Evolutionary conservation across 768 basidiomycete species (phyloP).

Genomic region (Lenzites betulinus): DNA sequence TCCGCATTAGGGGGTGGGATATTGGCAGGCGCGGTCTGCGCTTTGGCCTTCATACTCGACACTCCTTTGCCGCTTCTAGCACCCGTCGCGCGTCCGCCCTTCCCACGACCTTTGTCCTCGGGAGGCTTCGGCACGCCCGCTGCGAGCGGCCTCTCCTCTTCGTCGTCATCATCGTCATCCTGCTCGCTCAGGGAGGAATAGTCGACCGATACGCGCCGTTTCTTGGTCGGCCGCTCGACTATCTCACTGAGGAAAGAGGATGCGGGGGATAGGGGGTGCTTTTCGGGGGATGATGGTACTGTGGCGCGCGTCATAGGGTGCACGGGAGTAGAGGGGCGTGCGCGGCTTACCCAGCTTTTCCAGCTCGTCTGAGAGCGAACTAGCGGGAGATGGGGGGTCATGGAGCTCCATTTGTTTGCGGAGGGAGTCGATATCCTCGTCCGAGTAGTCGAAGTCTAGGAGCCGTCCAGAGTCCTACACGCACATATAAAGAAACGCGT

Average conservation of each 20-base stretch:
- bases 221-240: conserved; percentile 31
- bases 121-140: conserved; percentile 2
- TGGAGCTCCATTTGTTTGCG: conserved; percentile 69
- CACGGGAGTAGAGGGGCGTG: not conserved
- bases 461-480: conserved; percentile 71
- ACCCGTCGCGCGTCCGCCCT: conserved; percentile 7
- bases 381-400: conserved; percentile 49
- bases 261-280: conserved; percentile 34
- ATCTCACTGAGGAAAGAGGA: conserved; percentile 34
- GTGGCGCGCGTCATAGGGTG: not conserved
- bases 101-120: conserved; percentile 10
- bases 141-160: conserved; percentile 29
- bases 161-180: conserved; percentile 26
- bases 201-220: conserved; percentile 28
- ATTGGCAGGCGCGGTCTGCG: conserved; percentile 54
- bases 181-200: conserved; percentile 33
- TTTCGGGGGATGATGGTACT: conserved; percentile 32
- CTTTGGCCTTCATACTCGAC: conserved; percentile 60
- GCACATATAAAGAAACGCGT: not conserved
- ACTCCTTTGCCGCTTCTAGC: conserved; percentile 54
- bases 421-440: conserved; percentile 68
- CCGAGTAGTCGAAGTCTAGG: conserved; percentile 76
- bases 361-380: conserved; percentile 46
- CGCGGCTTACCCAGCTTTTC: conserved; percentile 53
- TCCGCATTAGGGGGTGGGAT: conserved; percentile 43